Base-by-base conservation (phyloP, 192 early-diverging fungal genomes). In the Spizellomyces sp. region DNA sequence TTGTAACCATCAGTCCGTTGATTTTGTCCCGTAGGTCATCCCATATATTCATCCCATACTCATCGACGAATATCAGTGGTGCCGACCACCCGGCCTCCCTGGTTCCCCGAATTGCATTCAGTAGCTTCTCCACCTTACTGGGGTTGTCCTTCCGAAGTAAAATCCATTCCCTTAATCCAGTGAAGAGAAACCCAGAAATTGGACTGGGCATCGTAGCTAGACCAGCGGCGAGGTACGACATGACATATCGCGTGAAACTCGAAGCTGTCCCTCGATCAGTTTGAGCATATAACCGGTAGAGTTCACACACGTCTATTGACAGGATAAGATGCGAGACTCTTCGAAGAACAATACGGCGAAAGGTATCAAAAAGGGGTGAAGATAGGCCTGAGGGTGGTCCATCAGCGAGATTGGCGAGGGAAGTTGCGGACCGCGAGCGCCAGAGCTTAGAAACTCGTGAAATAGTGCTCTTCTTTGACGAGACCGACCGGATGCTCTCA, bases 11-110 rank as follows among this genome's bases (percentile, higher is more conserved):
- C 21, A 72, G 4, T 14, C 70, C 70, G 55, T 72, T 72, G 27
- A 72, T 52, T 9, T 56, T 22, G 62, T 72, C 70, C 5, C 70
- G 64, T n/a, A 72, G n/a, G 4, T 15, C 10, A 47, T 68, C 70
- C 61, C 61, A 72, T 9, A 66, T 2, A 8, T 22, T 19, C n/a
- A 66, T 27, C 14, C 69, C 69, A 45, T 44, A 44, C 15, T 67
- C 64, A 21, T 52, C 63, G 9, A 72, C 14, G 10, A 72, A 67
- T 6, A 74, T 70, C 5, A 56, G 58, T 5, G 48, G 21, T 58
- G 6, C 19, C 17, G n/a, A n/a, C 48, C 46, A 58, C 54, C 42
- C 68, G 6, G 15, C 45, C 8, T 62, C 68, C 8, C 5, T 36
- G 7, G 14, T 41, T 44, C 58, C 68, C 4, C 58, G 9, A 12